Conservation (phyloP, 768 basidiomycete genomes). For the Tylopilus sp. region DNA sequence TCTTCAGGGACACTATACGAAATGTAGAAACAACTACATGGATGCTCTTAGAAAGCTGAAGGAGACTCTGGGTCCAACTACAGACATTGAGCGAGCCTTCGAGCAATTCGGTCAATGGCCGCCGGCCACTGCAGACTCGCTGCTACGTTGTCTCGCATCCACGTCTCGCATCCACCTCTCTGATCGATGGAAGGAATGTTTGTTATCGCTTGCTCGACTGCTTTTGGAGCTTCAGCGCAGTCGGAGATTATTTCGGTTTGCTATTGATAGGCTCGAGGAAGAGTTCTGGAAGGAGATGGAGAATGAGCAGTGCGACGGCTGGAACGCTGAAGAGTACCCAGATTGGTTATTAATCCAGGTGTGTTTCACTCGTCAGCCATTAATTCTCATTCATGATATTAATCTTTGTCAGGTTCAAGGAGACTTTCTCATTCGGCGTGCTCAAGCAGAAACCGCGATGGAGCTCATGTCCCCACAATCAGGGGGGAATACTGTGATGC, state of each 20-base stretch:
- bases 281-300: not conserved
- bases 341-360: not conserved
- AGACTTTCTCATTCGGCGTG: not conserved
- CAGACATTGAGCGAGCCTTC: not conserved
- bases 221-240: not conserved
- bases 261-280: not conserved
- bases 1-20: not conserved
- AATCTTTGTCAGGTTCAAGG: not conserved
- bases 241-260: not conserved
- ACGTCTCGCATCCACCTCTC: not conserved
- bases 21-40: not conserved
- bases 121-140: not conserved
- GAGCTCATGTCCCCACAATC: not conserved
- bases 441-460: not conserved
- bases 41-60: not conserved
- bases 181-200: not conserved
- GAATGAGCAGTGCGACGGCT: not conserved
- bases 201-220: not conserved
- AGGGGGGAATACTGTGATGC: not conserved
- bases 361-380: not conserved
- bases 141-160: not conserved
- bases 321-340: not conserved
- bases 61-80: not conserved
- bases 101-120: not conserved
- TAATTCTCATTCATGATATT: too few relatives aligned